phyloP scores from a whole-genome alignment of 352 stramenopile genomes.

The Globisporangium polare region DNA sequence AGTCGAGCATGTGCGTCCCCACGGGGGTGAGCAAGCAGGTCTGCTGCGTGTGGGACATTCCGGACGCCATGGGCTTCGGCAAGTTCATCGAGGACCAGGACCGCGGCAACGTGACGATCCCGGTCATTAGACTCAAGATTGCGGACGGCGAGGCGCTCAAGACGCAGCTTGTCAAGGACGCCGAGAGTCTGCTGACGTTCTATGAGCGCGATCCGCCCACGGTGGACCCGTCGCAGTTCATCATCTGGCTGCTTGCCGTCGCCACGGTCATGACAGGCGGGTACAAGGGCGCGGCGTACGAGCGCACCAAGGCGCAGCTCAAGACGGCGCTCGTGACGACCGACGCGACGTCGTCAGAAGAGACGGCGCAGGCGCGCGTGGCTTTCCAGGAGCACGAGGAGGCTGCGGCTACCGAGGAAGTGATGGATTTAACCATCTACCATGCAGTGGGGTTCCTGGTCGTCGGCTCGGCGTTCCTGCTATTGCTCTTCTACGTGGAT shows the following conservation, averaged over 20 bases:
- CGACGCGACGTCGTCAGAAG: conserved; percentile 50
- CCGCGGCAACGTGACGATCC: conserved; percentile 45
- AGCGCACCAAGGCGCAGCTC: conserved; percentile 62
- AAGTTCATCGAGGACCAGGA: conserved; percentile 28
- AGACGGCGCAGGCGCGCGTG: conserved; percentile 39
- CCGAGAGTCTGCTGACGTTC: conserved; percentile 36
- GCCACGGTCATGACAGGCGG: conserved; percentile 64
- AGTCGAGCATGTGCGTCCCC: conserved; percentile 61
- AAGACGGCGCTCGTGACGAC: conserved; percentile 41
- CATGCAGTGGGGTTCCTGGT: conserved; percentile 91
- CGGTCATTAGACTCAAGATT: conserved; percentile 71
- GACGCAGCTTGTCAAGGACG: conserved; percentile 16
- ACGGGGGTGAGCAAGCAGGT: conserved; percentile 49
- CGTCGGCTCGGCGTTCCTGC: conserved; percentile 85
- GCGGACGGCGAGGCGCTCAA: conserved; percentile 56
- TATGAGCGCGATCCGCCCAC: conserved; percentile 56
- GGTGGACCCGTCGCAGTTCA: conserved; percentile 59
- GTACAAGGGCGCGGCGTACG: conserved; percentile 64
- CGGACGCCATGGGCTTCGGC: conserved; percentile 66
- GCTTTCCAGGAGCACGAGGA: conserved; percentile 61
- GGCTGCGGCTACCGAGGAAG: conserved; percentile 35
- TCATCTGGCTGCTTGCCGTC: conserved; percentile 79
- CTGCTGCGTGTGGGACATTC: conserved; percentile 78
- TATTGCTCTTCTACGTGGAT: conserved; percentile 90
- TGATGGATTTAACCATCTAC: conserved; percentile 86